phyloP scores from a whole-genome alignment of 1,284 basidiomycete species.

The Trichosporon asahii region DNA sequence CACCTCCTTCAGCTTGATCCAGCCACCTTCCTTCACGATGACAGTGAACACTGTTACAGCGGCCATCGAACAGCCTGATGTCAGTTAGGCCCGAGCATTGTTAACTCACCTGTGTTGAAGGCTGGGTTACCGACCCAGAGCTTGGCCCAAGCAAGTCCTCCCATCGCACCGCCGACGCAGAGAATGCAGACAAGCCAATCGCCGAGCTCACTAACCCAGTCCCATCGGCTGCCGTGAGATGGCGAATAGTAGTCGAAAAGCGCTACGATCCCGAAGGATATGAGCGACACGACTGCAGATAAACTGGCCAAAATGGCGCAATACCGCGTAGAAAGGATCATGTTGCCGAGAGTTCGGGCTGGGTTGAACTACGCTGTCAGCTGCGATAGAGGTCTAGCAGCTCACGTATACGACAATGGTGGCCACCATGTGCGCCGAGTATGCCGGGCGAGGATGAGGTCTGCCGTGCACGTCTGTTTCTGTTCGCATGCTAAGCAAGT shows the following conservation, averaged over 20 bases:
- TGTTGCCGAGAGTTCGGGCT: slow-evolving; percentile 75
- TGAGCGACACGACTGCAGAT: slow-evolving; percentile 75
- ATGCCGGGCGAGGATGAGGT: slow-evolving; percentile 58
- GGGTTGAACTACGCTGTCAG: slow-evolving; percentile 58
- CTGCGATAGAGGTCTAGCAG: too few species aligned
- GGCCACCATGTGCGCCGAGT: slow-evolving; percentile 83
- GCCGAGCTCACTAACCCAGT: slow-evolving; percentile 46
- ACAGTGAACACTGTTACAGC: slow-evolving; percentile 81
- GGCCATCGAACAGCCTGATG: slow-evolving; percentile 80
- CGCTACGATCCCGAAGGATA: slow-evolving; percentile 74
- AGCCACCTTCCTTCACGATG: slow-evolving; percentile 84
- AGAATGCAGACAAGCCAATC: slow-evolving; percentile 60
- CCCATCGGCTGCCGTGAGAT: slow-evolving; percentile 37
- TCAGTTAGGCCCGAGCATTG: not conserved
- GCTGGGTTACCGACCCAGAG: slow-evolving; percentile 83
- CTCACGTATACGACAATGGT: slow-evolving; percentile 64
- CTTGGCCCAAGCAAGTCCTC: slow-evolving; percentile 67
- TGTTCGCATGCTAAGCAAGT: slow-evolving; percentile 37
- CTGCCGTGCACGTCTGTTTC: slow-evolving; percentile 56
- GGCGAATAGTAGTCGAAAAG: slow-evolving; percentile 61
- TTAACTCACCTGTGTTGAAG: slow-evolving; percentile 75
- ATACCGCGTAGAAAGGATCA: slow-evolving; percentile 62
- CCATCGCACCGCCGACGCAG: slow-evolving; percentile 81
- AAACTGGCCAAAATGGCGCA: slow-evolving; percentile 60
- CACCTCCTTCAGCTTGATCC: slow-evolving; percentile 68